Percentiles rank a stretch among this genome's conserved stretches.
phyloP scores from a whole-genome alignment of 306 rosid species.

The Citrullus colocynthis region DNA sequence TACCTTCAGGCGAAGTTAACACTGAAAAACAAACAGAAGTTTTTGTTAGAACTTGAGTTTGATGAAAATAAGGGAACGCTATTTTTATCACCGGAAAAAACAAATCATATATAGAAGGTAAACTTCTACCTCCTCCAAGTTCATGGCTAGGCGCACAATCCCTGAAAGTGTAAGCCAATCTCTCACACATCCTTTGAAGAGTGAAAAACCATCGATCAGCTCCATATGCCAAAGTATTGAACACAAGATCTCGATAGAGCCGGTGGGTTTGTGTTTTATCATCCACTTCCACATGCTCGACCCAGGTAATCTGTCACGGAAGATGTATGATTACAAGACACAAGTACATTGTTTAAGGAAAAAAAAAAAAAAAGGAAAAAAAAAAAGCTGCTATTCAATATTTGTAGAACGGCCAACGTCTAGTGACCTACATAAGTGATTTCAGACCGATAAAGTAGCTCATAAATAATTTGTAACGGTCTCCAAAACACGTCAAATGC shows the following conservation, averaged over 20 bases:
- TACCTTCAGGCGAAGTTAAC: slow-evolving; percentile 21
- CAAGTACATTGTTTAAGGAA: not conserved
- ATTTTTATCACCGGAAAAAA: not conserved
- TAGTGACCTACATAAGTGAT: not conserved
- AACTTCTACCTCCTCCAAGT: slow-evolving; percentile 22
- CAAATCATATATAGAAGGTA: not conserved
- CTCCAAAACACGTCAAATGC: not conserved
- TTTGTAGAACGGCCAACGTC: not conserved
- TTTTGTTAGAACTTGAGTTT: not conserved
- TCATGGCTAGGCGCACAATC: slow-evolving; percentile 11
- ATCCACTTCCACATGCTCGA: slow-evolving; percentile 61
- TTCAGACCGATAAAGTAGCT: not conserved
- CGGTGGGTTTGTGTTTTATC: slow-evolving; percentile 32
- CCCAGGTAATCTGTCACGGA: slow-evolving; percentile 50
- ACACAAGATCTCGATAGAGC: slow-evolving; percentile 33
- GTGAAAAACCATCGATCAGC: slow-evolving; percentile 59
- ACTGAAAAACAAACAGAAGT: slow-evolving; percentile 13
- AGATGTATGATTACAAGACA: not conserved
- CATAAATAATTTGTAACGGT: not conserved
- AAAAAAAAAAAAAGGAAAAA: not conserved
- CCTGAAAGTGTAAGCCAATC: slow-evolving; percentile 14
- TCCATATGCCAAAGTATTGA: slow-evolving; percentile 30
- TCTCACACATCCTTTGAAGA: slow-evolving; percentile 59
- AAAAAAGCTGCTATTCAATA: too few species aligned
- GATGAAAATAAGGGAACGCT: not conserved